Evolutionary conservation across 2,329 filamentous ascomycete species (phyloP), one percentile per base, ranked within the genome.

Genomic region (Aureobasidium leucospermi): DNA sequence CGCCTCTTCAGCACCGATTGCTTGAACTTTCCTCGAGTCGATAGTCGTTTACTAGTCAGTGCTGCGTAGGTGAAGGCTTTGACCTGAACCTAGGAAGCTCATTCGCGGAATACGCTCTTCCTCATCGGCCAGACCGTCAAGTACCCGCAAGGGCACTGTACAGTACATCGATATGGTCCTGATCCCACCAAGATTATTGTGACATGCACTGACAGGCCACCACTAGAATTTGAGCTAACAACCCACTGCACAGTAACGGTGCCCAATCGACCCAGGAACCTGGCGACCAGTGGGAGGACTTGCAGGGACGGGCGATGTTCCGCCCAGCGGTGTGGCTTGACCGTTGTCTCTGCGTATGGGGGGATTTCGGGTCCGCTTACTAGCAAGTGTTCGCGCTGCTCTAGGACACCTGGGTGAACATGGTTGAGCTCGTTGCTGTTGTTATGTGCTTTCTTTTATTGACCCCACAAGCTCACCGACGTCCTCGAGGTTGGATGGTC

Each of bases 321-420:
- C 55, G 55, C 53, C 53, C 53, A 58, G 42, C 55, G 55, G 55
- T 58, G 55, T 58, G 55, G 55, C 55, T 58, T 58, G 55, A 58
- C 55, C 55, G 55, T 58, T 58, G 4, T 15, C 31, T 41, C 19
- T 36, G 41, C 41, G 31, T 56, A 56, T 56, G 52, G 52, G 52
- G 51, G 41, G 41, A 29, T 15, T 10, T 57, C 55, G 55, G 55
- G 41, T 58, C 55, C 55, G 43, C 43, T 58, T 32, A 47, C 55
- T 58, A 58, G 55, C 55, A 58, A 48, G 42, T 58, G 32, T 48
- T 48, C 55, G 55, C 43, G 55, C 34, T 7, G 19, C 42, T 48
- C 39, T 58, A 47, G 13, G 55, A 36, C 55, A 47, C 29, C 52
- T 28, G 23, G 29, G 41, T 56, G 52, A 56, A 56, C 52, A 56